These are phyloP conservation scores for Aspergillus sclerotioniger DNA, from an alignment of 495 filamentous ascomycete genomes.

Conservation along the genomic window DNA sequence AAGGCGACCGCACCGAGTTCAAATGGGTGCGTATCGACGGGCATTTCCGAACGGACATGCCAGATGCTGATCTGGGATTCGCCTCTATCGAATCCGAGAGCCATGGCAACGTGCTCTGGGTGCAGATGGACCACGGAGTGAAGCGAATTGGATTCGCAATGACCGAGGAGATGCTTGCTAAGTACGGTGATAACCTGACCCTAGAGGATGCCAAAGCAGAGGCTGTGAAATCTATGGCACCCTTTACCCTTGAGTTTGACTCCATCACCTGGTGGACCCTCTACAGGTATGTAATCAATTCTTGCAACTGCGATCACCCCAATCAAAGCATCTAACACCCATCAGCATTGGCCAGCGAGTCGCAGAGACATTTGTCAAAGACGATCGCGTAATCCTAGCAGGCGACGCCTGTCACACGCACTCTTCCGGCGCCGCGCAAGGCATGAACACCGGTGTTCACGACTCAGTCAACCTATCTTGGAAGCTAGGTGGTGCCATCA, in stretches of 20 bases:
- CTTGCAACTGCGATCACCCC: not conserved
- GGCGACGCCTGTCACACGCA: slow-evolving; percentile 58
- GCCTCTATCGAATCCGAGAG: slow-evolving; percentile 39
- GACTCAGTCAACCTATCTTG: slow-evolving; percentile 57
- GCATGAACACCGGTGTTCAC: slow-evolving; percentile 58
- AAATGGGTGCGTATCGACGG: slow-evolving; percentile 49
- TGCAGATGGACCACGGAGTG: slow-evolving; percentile 42
- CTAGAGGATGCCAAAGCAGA: slow-evolving; percentile 6
- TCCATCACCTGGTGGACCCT: slow-evolving; percentile 11
- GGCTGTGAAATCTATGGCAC: slow-evolving; percentile 5
- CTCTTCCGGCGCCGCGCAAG: slow-evolving; percentile 53
- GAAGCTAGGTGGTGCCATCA: slow-evolving; percentile 45
- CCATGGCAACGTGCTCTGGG: slow-evolving; percentile 23
- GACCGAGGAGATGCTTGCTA: slow-evolving; percentile 26
- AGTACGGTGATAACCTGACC: slow-evolving; percentile 1
- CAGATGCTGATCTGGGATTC: slow-evolving; percentile 24
- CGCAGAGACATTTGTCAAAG: slow-evolving; percentile 2
- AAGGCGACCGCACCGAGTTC: slow-evolving; percentile 39
- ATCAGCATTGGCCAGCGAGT: slow-evolving; percentile 9
- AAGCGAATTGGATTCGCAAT: slow-evolving; percentile 52
- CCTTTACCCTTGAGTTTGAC: slow-evolving; percentile 7
- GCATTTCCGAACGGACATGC: slow-evolving; percentile 45
- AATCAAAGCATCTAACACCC: too few species aligned
- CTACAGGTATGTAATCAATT: slow-evolving; percentile 4
- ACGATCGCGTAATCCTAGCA: slow-evolving; percentile 46